Evolutionary conservation across 179 eudicot genomes (phyloP), one percentile per base, ranked within the genome.

Genomic region (Silene vulgaris): DNA sequence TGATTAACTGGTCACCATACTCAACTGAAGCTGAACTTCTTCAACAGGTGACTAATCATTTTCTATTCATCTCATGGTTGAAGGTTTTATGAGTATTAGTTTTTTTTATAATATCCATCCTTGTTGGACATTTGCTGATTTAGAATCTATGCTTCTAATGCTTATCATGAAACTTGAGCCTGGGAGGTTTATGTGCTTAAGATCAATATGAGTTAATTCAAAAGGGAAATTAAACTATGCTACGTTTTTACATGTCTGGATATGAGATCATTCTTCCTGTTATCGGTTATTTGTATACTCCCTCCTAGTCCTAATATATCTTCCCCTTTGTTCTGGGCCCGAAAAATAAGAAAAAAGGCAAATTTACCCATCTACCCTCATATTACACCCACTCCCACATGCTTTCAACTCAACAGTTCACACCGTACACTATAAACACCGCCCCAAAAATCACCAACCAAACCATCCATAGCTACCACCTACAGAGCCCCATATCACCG

Each of bases 1-100:
- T 93, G 21, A 76, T 85, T 28, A 80, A 84, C 45, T 93, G 98
- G 98, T 93, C 98, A 59, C 97, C 98, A 4, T 93, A 87, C 86
- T 83, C 93, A 85, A 89, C 83, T 79, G 98, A 91, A 86, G 86
- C 84, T 26, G 94, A 93, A 80, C 97, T 93, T 78, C 87, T 87
- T 61, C 85, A 73, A 69, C 97, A 92, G 97, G 97, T 91, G 72
- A 81, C 66, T 48, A 23, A 65, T 74, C 65, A 71, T 75, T 62
- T 52, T 67, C 30, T 50, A 23, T 11, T 35, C 26, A 59, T 80
- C 56, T 20, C 21, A 43, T 17, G 32, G 40, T 48, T 14, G 43
- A 5, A 4, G 30, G 40, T 29, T 30, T 20, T 20, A 4, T 9
- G 5, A 12, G 37, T 17, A 7, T 45, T 48, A 45, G 52, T 69